A percentile compares a stretch with the other conserved stretches of the same genome.
phyloP scores from a whole-genome alignment of 441 rosid genomes.

The Viola pubescens region DNA sequence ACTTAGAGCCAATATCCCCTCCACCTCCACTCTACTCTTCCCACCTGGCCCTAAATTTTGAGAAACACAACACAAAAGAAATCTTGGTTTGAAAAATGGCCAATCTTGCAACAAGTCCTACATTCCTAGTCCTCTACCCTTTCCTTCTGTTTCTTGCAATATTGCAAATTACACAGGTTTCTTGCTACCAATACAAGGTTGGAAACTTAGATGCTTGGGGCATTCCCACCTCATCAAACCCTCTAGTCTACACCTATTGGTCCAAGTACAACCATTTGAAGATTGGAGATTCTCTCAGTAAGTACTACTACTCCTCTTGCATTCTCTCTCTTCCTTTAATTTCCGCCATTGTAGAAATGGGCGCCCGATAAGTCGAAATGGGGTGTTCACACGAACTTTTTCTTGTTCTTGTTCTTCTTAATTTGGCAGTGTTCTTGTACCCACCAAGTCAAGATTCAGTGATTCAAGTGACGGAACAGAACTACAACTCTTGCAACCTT shows the following conservation, averaged over 20 bases:
- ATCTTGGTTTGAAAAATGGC: conserved; percentile 23
- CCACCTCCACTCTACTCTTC: not conserved
- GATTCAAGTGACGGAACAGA: conserved; percentile 60
- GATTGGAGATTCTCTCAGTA: conserved; percentile 83
- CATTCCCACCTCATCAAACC: conserved; percentile 55
- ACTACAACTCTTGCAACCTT: conserved; percentile 61
- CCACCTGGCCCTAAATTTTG: conserved; percentile 1
- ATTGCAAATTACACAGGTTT: conserved; percentile 35
- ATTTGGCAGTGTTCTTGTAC: conserved; percentile 70
- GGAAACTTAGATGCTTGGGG: conserved; percentile 91
- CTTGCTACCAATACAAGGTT: conserved; percentile 60
- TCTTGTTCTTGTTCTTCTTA: not conserved
- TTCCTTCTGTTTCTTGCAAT: conserved; percentile 33
- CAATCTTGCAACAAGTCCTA: conserved; percentile 22
- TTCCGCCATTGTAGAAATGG: not conserved
- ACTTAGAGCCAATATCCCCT: conserved; percentile 11
- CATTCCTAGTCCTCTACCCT: conserved; percentile 21
- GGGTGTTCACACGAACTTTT: not conserved
- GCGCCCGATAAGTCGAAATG: not conserved
- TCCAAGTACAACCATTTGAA: conserved; percentile 49
- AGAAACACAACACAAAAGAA: conserved; percentile 2
- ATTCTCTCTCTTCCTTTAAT: not conserved
- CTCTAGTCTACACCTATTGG: conserved; percentile 61
- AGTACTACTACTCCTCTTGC: conserved; percentile 19
- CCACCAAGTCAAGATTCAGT: conserved; percentile 98